Percentiles rank a stretch among this genome's conserved stretches.
Evolutionary conservation across 345 rosid genomes (phyloP).

Genomic region (Acer yangbiense): DNA sequence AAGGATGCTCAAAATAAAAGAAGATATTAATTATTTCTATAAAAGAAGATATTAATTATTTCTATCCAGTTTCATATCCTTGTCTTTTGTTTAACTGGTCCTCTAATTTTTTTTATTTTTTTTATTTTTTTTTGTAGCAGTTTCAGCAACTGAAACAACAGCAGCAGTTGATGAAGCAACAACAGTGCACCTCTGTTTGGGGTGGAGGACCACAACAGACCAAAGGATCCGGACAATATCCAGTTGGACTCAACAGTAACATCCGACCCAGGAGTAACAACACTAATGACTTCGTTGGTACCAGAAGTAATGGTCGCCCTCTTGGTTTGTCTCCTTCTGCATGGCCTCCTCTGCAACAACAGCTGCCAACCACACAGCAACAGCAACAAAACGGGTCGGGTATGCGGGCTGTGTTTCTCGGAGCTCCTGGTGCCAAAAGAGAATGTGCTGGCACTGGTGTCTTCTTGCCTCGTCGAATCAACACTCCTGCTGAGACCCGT

Average conservation of each 20-base stretch:
- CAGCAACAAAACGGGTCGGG: constrained; percentile 39
- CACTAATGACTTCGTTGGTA: neutral
- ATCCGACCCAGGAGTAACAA: constrained; percentile 3
- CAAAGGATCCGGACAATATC: constrained; percentile 21
- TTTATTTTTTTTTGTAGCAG: constrained; percentile 25
- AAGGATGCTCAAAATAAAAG: neutral
- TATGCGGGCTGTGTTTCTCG: constrained; percentile 65
- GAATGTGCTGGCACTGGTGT: constrained; percentile 87
- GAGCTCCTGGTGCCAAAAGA: constrained; percentile 43
- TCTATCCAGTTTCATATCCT: neutral
- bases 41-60: neutral
- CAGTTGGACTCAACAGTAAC: constrained; percentile 7
- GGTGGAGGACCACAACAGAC: constrained; percentile 24
- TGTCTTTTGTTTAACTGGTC: neutral
- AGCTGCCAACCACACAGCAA: constrained; percentile 28
- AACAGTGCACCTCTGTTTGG: constrained; percentile 31
- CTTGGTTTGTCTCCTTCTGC: constrained; percentile 51
- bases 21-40: neutral
- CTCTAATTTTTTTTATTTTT: too few species aligned
- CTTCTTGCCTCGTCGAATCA: constrained; percentile 70
- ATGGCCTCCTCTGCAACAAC: constrained; percentile 61
- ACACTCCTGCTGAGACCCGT: constrained; percentile 37
- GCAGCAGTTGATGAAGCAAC: constrained; percentile 17
- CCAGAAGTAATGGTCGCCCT: constrained; percentile 23
- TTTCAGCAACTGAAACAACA: constrained; percentile 63